phyloP scores from a whole-genome alignment of 805 yeast species.

The Lachancea sp. region DNA sequence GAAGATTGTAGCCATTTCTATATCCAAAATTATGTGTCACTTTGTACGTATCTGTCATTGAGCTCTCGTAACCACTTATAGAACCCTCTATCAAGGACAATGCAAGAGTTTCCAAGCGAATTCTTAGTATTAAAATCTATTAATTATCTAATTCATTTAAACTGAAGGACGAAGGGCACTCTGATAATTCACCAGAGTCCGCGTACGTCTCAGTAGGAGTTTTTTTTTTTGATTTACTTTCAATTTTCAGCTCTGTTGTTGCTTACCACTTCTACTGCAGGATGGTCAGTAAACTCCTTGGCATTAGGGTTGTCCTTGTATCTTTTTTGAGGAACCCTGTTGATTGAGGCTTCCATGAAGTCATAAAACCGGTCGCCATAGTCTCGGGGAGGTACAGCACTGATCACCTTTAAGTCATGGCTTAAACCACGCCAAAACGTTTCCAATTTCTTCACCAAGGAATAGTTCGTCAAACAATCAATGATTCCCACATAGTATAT shows the following conservation, averaged over 20 bases:
- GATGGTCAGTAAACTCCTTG: slow-evolving; percentile 17
- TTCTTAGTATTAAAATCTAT: neutral
- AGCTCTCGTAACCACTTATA: too few relatives aligned
- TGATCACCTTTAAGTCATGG: slow-evolving; percentile 62
- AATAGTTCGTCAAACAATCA: slow-evolving; percentile 83
- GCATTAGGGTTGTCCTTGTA: slow-evolving; percentile 24
- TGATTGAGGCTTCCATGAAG: slow-evolving; percentile 49
- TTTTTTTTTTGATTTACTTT: neutral
- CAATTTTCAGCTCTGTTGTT: neutral
- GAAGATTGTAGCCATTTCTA: too few relatives aligned
- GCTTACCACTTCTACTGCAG: neutral
- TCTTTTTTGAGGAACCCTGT: slow-evolving; percentile 19
- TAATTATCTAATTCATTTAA: neutral
- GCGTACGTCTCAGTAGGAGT: too few relatives aligned
- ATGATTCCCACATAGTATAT: slow-evolving; percentile 90
- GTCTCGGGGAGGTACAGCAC: slow-evolving; percentile 86
- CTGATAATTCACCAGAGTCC: too few relatives aligned
- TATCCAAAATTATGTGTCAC: too few relatives aligned
- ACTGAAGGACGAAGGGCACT: too few relatives aligned
- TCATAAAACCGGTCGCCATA: slow-evolving; percentile 81
- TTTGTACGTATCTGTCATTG: too few relatives aligned
- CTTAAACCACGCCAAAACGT: slow-evolving; percentile 76
- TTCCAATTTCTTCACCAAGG: slow-evolving; percentile 68
- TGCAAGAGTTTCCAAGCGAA: too few relatives aligned
- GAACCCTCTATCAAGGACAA: too few relatives aligned